Base-by-base conservation (phyloP, 2,329 filamentous ascomycete species). In the Alternaria arbusti region DNA sequence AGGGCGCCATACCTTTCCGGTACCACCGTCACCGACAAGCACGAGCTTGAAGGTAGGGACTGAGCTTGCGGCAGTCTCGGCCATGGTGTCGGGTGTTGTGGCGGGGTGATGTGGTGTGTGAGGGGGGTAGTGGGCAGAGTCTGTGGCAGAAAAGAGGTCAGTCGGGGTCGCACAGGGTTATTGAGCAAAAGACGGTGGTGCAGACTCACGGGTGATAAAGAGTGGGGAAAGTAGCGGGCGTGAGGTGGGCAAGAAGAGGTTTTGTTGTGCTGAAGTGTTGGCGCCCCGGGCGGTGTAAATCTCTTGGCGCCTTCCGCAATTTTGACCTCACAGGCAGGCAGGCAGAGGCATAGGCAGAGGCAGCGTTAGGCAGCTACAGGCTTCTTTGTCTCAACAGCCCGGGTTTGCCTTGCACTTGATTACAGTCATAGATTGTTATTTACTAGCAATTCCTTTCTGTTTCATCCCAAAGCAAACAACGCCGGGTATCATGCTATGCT, bases 11-110 rank as follows among this genome's bases (percentile, higher is more conserved):
- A 96, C 96, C 94, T 99, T 99, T 86, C 96, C 96, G 79, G 96
- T 99, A 89, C 96, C 96, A 85, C 96, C 96, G 83, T 99, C 96
- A 83, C 96, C 96, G 80, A 99, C 96, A 85, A 99, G 93, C 83
- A 99, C 96, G 79, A 99, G 93, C 93, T 99, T 99, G 91, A 99
- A 99, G 83, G 93, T 97, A 74, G 95, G 93, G 73, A 86, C 13
- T 51, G 17, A 79, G 68, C 73, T 78, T 70, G 91, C 88, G 59
- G 67, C 69, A 67, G 73, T 70, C 71, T 79, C 76, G 64, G 78
- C 76, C 92, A 96, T 96, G 74, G 62, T 73, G 73, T 65, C 63
- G 57, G 47, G 65, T 72, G 74, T 71, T 71, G 70, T 75, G 70
- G 77, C 73, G 77, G 76, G 75, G 76, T 73, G 71, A 57, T 44